Evolutionary conservation across 2,329 filamentous ascomycete genomes (phyloP), one percentile per base, ranked within the genome.

Genomic region (Botrytis galanthina): DNA sequence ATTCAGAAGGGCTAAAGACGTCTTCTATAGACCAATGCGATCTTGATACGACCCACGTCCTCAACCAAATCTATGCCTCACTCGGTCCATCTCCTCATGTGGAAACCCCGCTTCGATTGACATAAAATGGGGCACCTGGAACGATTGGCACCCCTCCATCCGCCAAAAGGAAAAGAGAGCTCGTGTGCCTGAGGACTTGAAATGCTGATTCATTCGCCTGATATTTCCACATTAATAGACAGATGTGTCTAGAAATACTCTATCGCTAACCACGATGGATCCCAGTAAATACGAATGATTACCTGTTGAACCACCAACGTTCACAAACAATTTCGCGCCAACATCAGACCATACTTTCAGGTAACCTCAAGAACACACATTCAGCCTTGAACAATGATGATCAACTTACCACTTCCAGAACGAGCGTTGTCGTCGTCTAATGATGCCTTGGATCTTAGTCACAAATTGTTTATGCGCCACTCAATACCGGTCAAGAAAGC

Each of bases 341-440:
- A 67, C 44, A 39, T 67, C 8, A 35, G 32, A 39, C 35, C 9
- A 57, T 42, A 68, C 4, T 3, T 42, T 29, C n/a, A 68, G 48
- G 16, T 22, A 68, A 20, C 8, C 6, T 39, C 46, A 35, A 54
- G 26, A 29, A 29, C 39, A 39, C 35, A 54, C 10, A 54, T 42
- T 39, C 26, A 18, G 26, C 32, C 32, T 68, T 32, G n/a, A 42
- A 42, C 39, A 42, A 1, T 42, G 39, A 42, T 42, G 39, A 69
- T 69, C 48, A 42, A 57, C 37, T 59, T 18, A 57, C n/a, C 18
- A 57, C 37, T 42, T 57, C 51, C 66, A 4, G 39, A 69, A 69
- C 37, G 54, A 69, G 48, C 48, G 3, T 20, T 57, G n/a, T 42
- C 18, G 64, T 39, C 64, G 66, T 69, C 48, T 69, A 69, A 42